These are phyloP conservation scores for Euphorbia tirucalli DNA, from an alignment of 345 rosid species.

Conservation along the genomic window DNA sequence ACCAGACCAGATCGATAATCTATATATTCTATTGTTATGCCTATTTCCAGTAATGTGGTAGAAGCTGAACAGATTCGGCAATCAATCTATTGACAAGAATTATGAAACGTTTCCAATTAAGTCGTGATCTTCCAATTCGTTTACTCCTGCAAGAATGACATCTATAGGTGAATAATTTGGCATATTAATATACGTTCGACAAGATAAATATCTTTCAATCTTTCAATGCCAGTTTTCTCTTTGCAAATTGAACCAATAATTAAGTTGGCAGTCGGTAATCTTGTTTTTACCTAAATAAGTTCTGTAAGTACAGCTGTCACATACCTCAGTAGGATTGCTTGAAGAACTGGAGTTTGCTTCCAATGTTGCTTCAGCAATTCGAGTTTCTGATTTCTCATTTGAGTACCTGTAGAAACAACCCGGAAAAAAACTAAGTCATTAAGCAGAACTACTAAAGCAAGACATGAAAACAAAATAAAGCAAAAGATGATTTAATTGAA, in stretches of 20 bases:
- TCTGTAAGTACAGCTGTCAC: neutral
- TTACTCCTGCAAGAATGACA: constrained; percentile 16
- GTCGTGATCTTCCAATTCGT: neutral
- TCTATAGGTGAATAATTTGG: neutral
- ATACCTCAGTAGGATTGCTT: constrained; percentile 43
- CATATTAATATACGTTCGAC: neutral
- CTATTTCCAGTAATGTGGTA: neutral
- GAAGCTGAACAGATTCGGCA: neutral
- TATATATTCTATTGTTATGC: neutral
- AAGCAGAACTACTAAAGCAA: neutral
- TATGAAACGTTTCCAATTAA: neutral
- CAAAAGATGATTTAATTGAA: neutral
- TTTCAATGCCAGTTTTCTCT: no score
- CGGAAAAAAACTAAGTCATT: neutral
- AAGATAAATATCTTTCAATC: neutral
- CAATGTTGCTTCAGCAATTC: constrained; percentile 33
- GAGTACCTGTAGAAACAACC: constrained; percentile 52
- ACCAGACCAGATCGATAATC: neutral
- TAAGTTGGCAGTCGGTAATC: no score
- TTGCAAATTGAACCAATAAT: no score
- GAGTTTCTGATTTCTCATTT: constrained; percentile 73
- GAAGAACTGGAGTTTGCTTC: constrained; percentile 47
- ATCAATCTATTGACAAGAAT: neutral
- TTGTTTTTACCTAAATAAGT: neutral
- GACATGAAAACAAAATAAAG: neutral